Evolutionary conservation across 352 stramenopile genomes (phyloP), one percentile per base, ranked within the genome.

Genomic region (Globisporangium uncinulatum): DNA sequence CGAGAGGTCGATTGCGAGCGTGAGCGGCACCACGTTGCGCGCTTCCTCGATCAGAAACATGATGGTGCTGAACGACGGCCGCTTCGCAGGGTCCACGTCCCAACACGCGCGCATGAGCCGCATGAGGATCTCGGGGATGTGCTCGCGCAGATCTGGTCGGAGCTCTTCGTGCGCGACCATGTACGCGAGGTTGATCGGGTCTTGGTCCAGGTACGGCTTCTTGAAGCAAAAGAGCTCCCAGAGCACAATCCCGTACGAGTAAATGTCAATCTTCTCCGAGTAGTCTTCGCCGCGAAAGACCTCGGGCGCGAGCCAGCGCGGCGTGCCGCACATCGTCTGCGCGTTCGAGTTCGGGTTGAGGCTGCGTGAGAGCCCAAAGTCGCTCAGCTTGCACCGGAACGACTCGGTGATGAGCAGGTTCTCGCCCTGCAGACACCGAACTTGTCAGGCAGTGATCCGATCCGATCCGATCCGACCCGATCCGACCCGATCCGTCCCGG

Each of bases 171-270:
- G 74, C 7, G 79, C 80, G 6, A 90, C 77, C 61, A 90, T 80
- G 61, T 90, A 88, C 34, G 77, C 77, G 34, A 90, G 32, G 32
- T 86, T 90, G 66, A 90, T 90, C 15, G 77, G 75, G 54, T 90
- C 80, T 37, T 90, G 77, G 62, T 90, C 80, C 45, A 90, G 52
- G 58, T 90, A 90, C 32, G 80, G 80, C 54, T 90, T 90, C 69
- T 87, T 87, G 62, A 90, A 90, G 67, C 80, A 90, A 37, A 90
- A 90, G 13, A 90, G 69, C 50, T 90, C 77, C 80, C 79, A 92
- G 48, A 94, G 66, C 32, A 94, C 83, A 51, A 93, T 89, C 58
- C 79, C 75, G 59, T 89, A 91, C 31, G 80, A 91, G 62, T 93
- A 91, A 3, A 93, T 59, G 51, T 93, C 83, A 32, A 93, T 87